Evolutionary conservation across 139 green algal species (phyloP), one percentile per base, ranked within the genome.

Genomic region (Eudorina sp.): DNA sequence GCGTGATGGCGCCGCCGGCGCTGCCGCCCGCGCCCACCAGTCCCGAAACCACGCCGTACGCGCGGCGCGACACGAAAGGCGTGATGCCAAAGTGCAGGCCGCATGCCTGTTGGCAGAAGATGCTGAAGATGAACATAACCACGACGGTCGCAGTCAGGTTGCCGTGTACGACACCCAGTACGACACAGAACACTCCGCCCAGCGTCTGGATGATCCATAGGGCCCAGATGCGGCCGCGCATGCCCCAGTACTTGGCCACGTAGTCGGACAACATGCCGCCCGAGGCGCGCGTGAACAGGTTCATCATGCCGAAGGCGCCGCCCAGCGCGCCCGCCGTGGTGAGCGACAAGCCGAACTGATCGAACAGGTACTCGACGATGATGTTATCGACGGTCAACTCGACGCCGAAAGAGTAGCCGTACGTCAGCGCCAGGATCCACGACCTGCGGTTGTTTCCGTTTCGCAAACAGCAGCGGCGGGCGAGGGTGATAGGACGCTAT

Each of bases 21-120:
- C 98, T 99, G 53, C 97, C 98, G 66, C 98, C 98, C 25, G 97
- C 96, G 55, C 97, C 96, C n/a, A 99, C 94, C 2, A 98, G 91
- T 41, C 98, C 98, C 36, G 96, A 97, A 11, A 97, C 94, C 18
- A 98, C 89, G 36, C 98, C 98, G 53, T 97, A 94, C 4, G 93
- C 90, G 3, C 97, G 92, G 77, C 96, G 93, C n/a, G 96, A 98
- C 8, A 98, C 89, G 83, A 98, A 99, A 19, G 97, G 97, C 29
- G 96, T 95, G 29, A 99, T 91, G 72, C 96, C 97, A 90, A 97
- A 99, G 40, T 92, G 92, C 38, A 86, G 53, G 48, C 93, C 93
- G 48, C 91, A 94, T 0, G 88, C 90, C 19, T 93, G 86, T 88
- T 98, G 94, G 70, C 96, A 94, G 93, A 96, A 96, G 83, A 97